Base-by-base conservation (phyloP, 441 rosid species). In the Syzygium malaccense region DNA sequence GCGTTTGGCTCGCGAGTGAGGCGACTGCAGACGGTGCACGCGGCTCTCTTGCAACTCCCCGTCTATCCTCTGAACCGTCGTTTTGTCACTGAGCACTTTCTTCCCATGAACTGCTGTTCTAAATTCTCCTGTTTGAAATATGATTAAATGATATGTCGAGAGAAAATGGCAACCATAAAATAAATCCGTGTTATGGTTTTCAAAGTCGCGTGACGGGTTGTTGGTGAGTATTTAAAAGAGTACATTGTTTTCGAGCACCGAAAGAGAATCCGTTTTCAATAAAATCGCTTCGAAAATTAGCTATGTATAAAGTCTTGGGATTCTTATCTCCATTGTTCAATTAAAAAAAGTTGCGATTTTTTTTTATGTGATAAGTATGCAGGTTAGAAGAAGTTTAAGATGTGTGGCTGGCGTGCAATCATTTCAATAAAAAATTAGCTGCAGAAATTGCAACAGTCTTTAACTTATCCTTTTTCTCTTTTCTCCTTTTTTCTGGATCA, bases 161-260 rank as follows among this genome's bases (percentile, higher is more conserved):
- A 19, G 20, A 33, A 33, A 19, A 10, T 30, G 75, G 23, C 8
- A 18, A 64, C 20, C 71, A 15, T 30, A 30, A 64, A 64, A 45
- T 45, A 19, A 64, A 8, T 3, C 9, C 45, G 37, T 4, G 1
- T 20, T 2, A 7, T 32, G 18, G 32, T 17, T 32, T 32, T 32
- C 25, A 2, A 1, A 32, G 45, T 66, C 0, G 3, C 78, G 7
- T 4, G 18, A 20, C 78, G 9, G 32, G 32, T 32, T 32, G 0
- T 32, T 12, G 32, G 48, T 13, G 48, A 41, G 7, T 9, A 10
- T 2, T 33, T 19, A 37, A 33, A 23, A 33, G 48, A 68, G 20
- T 58, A 14, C 20, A 71, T 71, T 45, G 0, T 71, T 41, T 20
- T 71, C 17, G 17, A 71, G n/a, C 9, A 7, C 4, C 28, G 17